Conservation (phyloP, 768 basidiomycete species). For the Chalciporus piperatus region DNA sequence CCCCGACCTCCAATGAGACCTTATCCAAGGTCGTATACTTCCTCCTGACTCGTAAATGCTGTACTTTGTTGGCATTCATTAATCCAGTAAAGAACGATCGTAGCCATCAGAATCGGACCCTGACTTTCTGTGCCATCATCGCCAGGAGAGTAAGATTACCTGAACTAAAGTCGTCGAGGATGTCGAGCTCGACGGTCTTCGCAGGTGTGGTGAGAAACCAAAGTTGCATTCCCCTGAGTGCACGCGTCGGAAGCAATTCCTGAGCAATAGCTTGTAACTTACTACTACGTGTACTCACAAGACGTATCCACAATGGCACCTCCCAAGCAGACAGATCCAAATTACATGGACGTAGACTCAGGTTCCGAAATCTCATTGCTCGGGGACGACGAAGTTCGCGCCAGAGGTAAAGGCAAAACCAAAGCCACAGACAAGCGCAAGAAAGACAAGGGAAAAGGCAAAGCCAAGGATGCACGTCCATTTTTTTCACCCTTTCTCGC, state of each 20-base stretch:
- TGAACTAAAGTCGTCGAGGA: too few relatives aligned
- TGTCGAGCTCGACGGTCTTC: too few relatives aligned
- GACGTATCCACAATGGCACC: slow-evolving; percentile 23
- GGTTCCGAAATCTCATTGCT: slow-evolving; percentile 71
- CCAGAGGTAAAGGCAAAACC: slow-evolving; percentile 56
- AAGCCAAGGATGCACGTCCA: slow-evolving; percentile 32
- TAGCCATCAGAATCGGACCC: too few relatives aligned
- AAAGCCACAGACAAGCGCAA: slow-evolving; percentile 52
- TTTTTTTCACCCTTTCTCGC: not conserved
- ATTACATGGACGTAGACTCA: slow-evolving; percentile 57
- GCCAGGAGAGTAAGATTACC: too few relatives aligned
- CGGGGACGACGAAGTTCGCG: slow-evolving; percentile 45
- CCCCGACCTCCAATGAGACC: too few relatives aligned
- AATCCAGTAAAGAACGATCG: too few relatives aligned
- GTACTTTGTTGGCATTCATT: too few relatives aligned
- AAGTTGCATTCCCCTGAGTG: too few relatives aligned
- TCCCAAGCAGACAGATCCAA: slow-evolving; percentile 25
- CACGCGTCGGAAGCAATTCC: not conserved
- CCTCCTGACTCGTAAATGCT: too few relatives aligned
- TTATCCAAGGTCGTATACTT: too few relatives aligned
- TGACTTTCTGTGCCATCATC: too few relatives aligned
- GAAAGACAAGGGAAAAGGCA: slow-evolving; percentile 48
- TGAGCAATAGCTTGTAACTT: not conserved
- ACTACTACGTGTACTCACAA: not conserved
- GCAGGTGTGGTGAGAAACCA: too few relatives aligned